Conservation (phyloP, 768 basidiomycete species). For the Suillus hirtellus region DNA sequence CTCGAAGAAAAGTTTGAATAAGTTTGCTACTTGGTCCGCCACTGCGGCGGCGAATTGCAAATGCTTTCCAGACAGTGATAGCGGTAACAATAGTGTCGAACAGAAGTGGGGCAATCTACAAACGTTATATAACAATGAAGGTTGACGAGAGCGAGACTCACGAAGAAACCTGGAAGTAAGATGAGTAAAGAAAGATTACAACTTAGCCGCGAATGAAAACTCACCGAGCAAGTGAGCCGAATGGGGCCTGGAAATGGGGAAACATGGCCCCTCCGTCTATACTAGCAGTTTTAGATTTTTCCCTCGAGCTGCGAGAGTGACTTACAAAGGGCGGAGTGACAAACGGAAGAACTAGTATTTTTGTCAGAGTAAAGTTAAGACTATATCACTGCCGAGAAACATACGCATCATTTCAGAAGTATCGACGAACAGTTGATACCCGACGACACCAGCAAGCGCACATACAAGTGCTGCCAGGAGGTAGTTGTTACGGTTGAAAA, state of each 20-base stretch:
- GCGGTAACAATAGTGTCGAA: slow-evolving; percentile 80
- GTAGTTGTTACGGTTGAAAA: slow-evolving; percentile 77
- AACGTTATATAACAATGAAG: slow-evolving; percentile 11
- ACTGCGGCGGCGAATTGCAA: slow-evolving; percentile 71
- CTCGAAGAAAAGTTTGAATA: slow-evolving; percentile 82
- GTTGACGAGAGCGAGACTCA: slow-evolving; percentile 34
- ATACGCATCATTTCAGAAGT: slow-evolving; percentile 75
- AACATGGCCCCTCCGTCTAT: slow-evolving; percentile 65
- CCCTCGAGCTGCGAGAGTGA: slow-evolving; percentile 8
- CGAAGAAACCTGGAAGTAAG: slow-evolving; percentile 51
- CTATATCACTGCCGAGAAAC: slow-evolving; percentile 20
- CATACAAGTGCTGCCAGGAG: slow-evolving; percentile 63
- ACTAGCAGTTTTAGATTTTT: slow-evolving; percentile 6
- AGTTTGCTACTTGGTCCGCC: slow-evolving; percentile 77
- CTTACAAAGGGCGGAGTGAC: slow-evolving; percentile 61
- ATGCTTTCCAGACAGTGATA: slow-evolving; percentile 80
- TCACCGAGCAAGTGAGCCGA: slow-evolving; percentile 80
- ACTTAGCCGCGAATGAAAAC: slow-evolving; percentile 7
- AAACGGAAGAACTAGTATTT: slow-evolving; percentile 58
- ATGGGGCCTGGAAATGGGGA: slow-evolving; percentile 80
- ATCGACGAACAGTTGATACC: slow-evolving; percentile 81
- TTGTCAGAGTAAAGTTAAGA: slow-evolving; percentile 13
- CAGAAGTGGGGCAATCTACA: slow-evolving; percentile 74
- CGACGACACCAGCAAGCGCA: slow-evolving; percentile 70
- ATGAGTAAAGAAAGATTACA: slow-evolving; percentile 12